Percentiles rank a stretch among this genome's conserved stretches.
Conservation (phyloP, 495 filamentous ascomycete species). For the Xylaria venustula region DNA sequence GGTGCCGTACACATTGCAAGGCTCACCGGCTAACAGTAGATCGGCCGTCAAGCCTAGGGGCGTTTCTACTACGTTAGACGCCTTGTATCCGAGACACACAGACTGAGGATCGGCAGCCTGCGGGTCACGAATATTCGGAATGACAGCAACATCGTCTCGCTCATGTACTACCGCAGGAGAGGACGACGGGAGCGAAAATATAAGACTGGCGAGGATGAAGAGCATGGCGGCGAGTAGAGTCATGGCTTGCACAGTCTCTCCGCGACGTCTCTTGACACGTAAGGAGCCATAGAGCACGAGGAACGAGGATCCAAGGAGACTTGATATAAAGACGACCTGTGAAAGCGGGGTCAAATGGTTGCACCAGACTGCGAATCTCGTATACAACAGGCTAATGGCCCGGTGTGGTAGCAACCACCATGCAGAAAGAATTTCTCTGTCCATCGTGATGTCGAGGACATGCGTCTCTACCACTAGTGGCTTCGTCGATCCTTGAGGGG, state of each 20-base stretch:
- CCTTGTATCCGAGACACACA: slow-evolving; percentile 75
- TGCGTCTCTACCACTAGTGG: neutral
- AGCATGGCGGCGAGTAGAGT: slow-evolving; percentile 10
- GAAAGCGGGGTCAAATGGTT: slow-evolving; percentile 4
- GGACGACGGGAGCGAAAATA: neutral
- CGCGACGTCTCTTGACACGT: neutral
- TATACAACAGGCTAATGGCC: neutral
- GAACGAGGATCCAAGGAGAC: neutral
- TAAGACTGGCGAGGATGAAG: neutral
- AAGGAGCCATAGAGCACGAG: slow-evolving; percentile 2
- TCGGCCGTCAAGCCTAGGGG: slow-evolving; percentile 56
- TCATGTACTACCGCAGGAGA: slow-evolving; percentile 3
- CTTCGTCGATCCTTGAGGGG: neutral
- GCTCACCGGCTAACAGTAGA: slow-evolving; percentile 61
- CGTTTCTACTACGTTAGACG: slow-evolving; percentile 56
- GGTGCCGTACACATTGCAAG: slow-evolving; percentile 72
- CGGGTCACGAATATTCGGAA: slow-evolving; percentile 73
- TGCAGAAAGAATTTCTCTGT: neutral
- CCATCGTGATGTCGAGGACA: neutral
- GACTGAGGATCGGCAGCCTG: slow-evolving; percentile 68
- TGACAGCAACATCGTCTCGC: slow-evolving; percentile 49
- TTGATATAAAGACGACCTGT: neutral
- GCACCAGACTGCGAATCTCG: slow-evolving; percentile 1
- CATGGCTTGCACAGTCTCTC: neutral
- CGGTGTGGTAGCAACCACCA: slow-evolving; percentile 6